Evolutionary conservation across 495 filamentous ascomycete genomes (phyloP), one percentile per base, ranked within the genome.

Genomic region (Aspergillus mulundensis): DNA sequence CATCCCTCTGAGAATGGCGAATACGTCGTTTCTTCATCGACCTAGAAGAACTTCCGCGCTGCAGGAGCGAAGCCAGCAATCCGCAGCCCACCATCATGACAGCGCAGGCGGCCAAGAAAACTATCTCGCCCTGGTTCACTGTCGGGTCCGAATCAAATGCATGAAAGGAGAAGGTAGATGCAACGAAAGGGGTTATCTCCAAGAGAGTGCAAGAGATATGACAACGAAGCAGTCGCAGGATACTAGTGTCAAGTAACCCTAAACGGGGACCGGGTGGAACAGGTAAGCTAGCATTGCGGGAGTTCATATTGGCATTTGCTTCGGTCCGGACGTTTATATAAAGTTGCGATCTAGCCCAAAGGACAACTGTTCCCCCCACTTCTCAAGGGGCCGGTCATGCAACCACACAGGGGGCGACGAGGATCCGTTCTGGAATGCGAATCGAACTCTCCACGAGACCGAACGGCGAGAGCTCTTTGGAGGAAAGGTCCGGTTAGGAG

Each of bases 21-120:
- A 58, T 61, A n/a, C 61, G 65, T 32, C 57, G 61, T 19, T 53
- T 66, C 7, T 46, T 44, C 0, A 49, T 50, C 20, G 62, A 57
- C 12, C 40, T 53, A 39, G 55, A 16, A 18, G 57, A 36, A 23
- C 52, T 18, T 53, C 54, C 62, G 46, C 68, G 71, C 58, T 69
- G 66, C 40, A 68, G n/a, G 43, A 74, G 51, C 21, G 64, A 63
- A 24, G 72, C 67, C n/a, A 76, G 47, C 10, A 75, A 8, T 10
- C 72, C 73, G 59, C 75, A 78, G 23, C 72, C 71, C 43, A 66
- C 70, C 75, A 78, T 78, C 21, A 68, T 61, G 43, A 71, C 46
- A 21, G 71, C 56, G 36, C 66, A 73, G 32, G 71, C 68, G 41
- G 68, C 63, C 56, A 75, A 53, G 41, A 76, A 71, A 42, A 73